Evolutionary conservation across 768 basidiomycete species (phyloP).

Genomic region (Antrodiella citrinella): DNA sequence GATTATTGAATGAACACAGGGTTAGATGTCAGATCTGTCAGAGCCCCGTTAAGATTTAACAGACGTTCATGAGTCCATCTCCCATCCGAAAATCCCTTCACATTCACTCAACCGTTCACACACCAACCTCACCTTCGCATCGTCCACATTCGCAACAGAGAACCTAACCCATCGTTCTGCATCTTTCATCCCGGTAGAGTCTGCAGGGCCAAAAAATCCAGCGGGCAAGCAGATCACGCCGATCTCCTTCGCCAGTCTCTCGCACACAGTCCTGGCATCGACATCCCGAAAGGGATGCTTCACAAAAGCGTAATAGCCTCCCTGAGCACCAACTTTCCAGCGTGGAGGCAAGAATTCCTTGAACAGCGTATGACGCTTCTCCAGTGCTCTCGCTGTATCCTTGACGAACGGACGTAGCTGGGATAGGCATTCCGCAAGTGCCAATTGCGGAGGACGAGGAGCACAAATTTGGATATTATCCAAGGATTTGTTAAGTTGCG

Average conservation of each 20-base stretch:
- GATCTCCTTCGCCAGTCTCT: conserved; percentile 47
- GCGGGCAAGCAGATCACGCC: conserved; percentile 66
- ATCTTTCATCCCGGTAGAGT: conserved; percentile 15
- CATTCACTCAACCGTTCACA: conserved; percentile 43
- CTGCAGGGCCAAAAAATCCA: conserved; percentile 41
- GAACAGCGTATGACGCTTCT: conserved; percentile 51
- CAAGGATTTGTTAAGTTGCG: conserved; percentile 49
- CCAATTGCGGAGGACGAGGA: conserved; percentile 64
- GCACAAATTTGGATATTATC: conserved; percentile 80
- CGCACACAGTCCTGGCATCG: conserved; percentile 45
- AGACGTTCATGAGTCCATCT: too few species aligned
- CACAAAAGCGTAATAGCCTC: conserved; percentile 78
- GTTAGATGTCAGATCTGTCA: too few species aligned
- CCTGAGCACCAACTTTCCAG: conserved; percentile 60
- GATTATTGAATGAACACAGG: too few species aligned
- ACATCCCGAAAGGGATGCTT: conserved; percentile 47
- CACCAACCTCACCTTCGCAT: conserved; percentile 44
- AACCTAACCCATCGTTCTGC: conserved; percentile 63
- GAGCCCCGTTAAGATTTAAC: too few species aligned
- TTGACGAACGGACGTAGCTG: conserved; percentile 45
- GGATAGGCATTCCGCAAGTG: conserved; percentile 48
- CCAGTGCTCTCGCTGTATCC: conserved; percentile 39
- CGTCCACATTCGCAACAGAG: conserved; percentile 74
- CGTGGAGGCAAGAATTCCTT: conserved; percentile 32
- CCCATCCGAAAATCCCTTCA: conserved; percentile 31